Evolutionary conservation across 2,329 filamentous ascomycete species (phyloP), one percentile per base, ranked within the genome.

Genomic region (Botrytis squamosa): DNA sequence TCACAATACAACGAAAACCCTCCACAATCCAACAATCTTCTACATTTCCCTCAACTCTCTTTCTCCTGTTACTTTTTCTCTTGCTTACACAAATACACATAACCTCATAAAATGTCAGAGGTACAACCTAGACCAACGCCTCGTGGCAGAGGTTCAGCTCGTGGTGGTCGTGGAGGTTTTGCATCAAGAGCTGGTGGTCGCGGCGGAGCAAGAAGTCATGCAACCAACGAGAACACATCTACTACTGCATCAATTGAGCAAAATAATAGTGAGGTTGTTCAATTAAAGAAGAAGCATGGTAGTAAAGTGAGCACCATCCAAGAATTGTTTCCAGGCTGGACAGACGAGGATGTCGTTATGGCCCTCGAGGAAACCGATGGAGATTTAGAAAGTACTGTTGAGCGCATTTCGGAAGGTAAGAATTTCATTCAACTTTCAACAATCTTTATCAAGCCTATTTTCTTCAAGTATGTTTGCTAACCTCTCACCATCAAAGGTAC

Each of bases 301-400:
- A 86, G 86, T 81, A 93, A 95, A 85, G 89, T 97, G 79, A 87
- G 87, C 76, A 90, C 91, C 80, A 90, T 99, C 82, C 94, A 93
- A 85, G 95, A 97, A 83, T 91, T 98, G 85, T 98, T 97, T 86
- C 90, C 93, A 75, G 92, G 94, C 84, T 98, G 95, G 96, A 95
- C 94, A 79, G 93, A 97, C 81, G 93, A 95, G 83, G 95, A 98
- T 83, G 90, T 98, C 77, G 90, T 98, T 77, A 96, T 96, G 83
- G 95, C 95, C 76, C 88, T 99, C 75, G 90, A 97, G 83, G 96
- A 99, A 86, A 92, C 91, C 73, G 89, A 93, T 80, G 93, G 93
- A 80, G 92, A 96, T 83, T 86, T 94, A 80, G 88, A 92, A 79
- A 84, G 89, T 79, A 90, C 92, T 77, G 92, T 93, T 81, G 90